phyloP scores from a whole-genome alignment of 257 asterid genomes.

The Thymus quinquecostatus region DNA sequence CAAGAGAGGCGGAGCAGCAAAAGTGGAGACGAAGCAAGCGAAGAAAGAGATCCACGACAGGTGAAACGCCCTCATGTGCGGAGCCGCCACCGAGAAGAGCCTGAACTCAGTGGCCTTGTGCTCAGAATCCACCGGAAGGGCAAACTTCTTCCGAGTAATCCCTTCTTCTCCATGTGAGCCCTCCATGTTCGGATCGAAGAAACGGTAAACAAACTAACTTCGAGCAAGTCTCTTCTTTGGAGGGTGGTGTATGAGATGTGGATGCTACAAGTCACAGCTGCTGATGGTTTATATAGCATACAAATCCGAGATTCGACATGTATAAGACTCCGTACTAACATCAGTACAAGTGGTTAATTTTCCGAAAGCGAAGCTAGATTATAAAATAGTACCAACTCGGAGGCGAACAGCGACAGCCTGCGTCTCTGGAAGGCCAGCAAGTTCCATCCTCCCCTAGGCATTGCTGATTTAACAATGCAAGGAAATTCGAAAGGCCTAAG shows the following conservation, averaged over 20 bases:
- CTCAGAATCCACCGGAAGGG: slow-evolving; percentile 77
- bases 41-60: slow-evolving; percentile 80
- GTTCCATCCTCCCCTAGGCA: no score
- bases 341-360: neutral
- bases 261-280: neutral
- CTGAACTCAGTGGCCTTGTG: slow-evolving; percentile 68
- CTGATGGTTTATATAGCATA: slow-evolving; percentile 29
- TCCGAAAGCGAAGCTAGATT: neutral
- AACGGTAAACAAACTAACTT: neutral
- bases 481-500: slow-evolving; percentile 5
- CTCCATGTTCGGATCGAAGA: slow-evolving; percentile 37
- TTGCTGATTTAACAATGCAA: slow-evolving; percentile 3
- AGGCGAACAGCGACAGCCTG: slow-evolving; percentile 29
- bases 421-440: slow-evolving; percentile 4
- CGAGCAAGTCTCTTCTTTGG: neutral
- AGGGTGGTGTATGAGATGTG: neutral
- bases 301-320: neutral
- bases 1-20: slow-evolving; percentile 78
- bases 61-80: slow-evolving; percentile 85
- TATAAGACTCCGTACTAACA: neutral
- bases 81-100: slow-evolving; percentile 56
- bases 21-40: slow-evolving; percentile 80
- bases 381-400: neutral
- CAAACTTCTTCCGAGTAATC: slow-evolving; percentile 37
- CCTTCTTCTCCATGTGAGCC: slow-evolving; percentile 26